Evolutionary conservation across 345 rosid genomes (phyloP).

Genomic region (Pistacia vera): DNA sequence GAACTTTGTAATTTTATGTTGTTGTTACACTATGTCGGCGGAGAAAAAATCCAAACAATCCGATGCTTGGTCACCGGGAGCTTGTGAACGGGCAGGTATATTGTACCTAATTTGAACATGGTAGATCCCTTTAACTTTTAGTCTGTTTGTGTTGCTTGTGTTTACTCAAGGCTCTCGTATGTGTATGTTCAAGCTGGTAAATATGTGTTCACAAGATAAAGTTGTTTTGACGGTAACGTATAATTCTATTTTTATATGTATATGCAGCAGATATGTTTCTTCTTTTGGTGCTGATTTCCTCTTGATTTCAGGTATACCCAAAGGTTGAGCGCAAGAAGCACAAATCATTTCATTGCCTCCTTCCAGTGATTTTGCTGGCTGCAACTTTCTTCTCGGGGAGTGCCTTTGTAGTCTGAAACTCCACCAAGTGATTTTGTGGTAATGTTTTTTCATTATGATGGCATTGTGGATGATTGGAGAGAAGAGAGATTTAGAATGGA

Average conservation of each 20-base stretch:
- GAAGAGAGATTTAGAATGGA: conserved; percentile 65
- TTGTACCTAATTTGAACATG: not conserved
- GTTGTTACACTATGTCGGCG: conserved; percentile 62
- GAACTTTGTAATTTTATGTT: conserved; percentile 11
- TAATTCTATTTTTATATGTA: no score
- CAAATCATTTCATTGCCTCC: conserved; percentile 22
- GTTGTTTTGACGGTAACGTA: no score
- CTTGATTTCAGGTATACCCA: conserved; percentile 31
- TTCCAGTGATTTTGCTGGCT: conserved; percentile 38
- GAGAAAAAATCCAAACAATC: conserved; percentile 71
- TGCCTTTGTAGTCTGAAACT: conserved; percentile 44
- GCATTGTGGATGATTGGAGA: conserved; percentile 57
- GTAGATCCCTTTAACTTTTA: conserved; percentile 4
- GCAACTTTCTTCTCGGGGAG: conserved; percentile 48
- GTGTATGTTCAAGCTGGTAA: no score
- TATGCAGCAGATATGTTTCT: no score
- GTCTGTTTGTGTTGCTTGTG: not conserved
- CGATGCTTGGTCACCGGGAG: conserved; percentile 88
- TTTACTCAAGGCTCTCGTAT: no score
- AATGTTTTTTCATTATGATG: conserved; percentile 88
- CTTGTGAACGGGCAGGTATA: conserved; percentile 75
- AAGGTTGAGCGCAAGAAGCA: conserved; percentile 30
- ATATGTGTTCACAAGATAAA: no score
- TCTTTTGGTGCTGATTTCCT: not conserved
- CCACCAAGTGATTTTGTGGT: conserved; percentile 51